Evolutionary conservation across 352 stramenopile genomes (phyloP).

Genomic region (Pythium diclinum): DNA sequence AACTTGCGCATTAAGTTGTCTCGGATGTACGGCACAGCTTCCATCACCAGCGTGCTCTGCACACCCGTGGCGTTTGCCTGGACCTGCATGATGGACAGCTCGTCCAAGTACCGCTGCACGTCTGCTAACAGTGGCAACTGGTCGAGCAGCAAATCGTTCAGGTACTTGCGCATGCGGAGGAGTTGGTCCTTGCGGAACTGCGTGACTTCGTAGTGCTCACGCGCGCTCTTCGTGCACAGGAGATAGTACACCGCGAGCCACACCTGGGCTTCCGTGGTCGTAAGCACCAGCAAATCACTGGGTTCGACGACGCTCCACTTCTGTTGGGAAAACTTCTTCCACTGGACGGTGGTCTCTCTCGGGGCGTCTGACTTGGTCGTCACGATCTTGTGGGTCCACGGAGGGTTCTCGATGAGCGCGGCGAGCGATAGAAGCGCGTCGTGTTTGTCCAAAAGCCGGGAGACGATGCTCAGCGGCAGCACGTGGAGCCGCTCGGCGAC

Average conservation of each 20-base stretch:
- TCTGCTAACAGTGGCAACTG: conserved; percentile 94
- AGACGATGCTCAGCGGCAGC: conserved; percentile 86
- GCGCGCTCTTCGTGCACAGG: conserved; percentile 87
- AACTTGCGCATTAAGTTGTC: conserved; percentile 50
- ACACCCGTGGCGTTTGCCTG: conserved; percentile 16
- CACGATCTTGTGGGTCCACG: conserved; percentile 89
- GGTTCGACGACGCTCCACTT: conserved; percentile 89
- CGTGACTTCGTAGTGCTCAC: conserved; percentile 94
- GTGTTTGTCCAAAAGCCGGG: conserved; percentile 94
- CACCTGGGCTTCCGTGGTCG: conserved; percentile 91
- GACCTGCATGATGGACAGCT: conserved; percentile 91
- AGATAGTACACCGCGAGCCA: conserved; percentile 96
- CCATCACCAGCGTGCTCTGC: conserved; percentile 70
- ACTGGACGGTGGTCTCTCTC: conserved; percentile 41
- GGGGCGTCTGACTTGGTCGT: conserved; percentile 22
- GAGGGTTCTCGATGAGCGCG: conserved; percentile 93
- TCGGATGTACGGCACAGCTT: conserved; percentile 68
- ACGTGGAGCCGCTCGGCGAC: conserved; percentile 87
- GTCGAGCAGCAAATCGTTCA: conserved; percentile 94
- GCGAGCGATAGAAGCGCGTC: conserved; percentile 92
- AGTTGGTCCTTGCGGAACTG: conserved; percentile 93
- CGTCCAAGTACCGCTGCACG: conserved; percentile 94
- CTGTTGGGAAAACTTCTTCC: conserved; percentile 92
- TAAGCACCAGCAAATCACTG: conserved; percentile 90
- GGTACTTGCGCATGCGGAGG: conserved; percentile 92